These are phyloP conservation scores for Phylloporus sp. DNA, from an alignment of 768 basidiomycete species.

Conservation along the genomic window DNA sequence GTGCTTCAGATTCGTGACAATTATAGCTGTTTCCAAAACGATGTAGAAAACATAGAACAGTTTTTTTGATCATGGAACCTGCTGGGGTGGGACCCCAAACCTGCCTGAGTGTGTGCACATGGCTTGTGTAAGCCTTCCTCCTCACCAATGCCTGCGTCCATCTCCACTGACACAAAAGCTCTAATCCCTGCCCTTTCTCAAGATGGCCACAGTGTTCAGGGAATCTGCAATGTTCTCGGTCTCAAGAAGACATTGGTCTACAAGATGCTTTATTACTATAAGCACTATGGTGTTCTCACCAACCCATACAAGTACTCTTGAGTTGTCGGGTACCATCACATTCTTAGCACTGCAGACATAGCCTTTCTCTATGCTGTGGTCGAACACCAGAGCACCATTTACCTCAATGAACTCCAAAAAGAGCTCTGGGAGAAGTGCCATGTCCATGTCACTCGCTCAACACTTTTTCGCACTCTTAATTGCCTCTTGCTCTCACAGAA, in stretches of 20 bases:
- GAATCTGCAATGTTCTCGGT: neutral
- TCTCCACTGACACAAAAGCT: too few relatives aligned
- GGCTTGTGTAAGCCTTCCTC: too few relatives aligned
- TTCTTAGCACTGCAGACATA: neutral
- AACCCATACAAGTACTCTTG: neutral
- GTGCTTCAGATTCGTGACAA: too few relatives aligned
- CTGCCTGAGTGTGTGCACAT: too few relatives aligned
- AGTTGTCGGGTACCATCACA: too few relatives aligned
- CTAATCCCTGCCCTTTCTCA: neutral
- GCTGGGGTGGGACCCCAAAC: too few relatives aligned
- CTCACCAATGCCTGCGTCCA: too few relatives aligned
- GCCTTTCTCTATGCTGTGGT: neutral
- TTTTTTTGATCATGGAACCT: too few relatives aligned
- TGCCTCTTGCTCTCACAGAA: too few relatives aligned
- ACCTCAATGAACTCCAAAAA: neutral
- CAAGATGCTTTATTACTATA: neutral
- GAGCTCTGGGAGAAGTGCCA: neutral
- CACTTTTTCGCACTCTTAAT: neutral
- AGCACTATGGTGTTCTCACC: neutral
- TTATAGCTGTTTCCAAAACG: too few relatives aligned
- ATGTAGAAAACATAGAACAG: too few relatives aligned
- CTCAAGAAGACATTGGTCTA: neutral
- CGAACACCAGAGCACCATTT: neutral
- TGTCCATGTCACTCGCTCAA: neutral
- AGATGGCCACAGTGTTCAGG: neutral